These are phyloP conservation scores for Triangularia setosa DNA, from an alignment of 2,329 filamentous ascomycete species.

Conservation along the genomic window DNA sequence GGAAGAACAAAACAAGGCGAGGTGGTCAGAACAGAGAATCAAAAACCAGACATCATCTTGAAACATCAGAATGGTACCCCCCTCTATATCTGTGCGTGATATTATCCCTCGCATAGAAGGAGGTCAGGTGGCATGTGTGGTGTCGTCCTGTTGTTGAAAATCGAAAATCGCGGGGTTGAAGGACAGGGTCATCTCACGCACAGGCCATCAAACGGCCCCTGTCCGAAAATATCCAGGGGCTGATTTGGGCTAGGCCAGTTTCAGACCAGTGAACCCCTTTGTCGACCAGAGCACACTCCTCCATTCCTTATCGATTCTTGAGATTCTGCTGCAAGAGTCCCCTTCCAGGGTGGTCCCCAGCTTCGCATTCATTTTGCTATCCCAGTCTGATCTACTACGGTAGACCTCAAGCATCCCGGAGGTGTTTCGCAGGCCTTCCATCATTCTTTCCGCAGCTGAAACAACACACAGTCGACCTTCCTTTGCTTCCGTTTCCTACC, in stretches of 20 bases:
- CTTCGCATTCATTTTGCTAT: slow-evolving; percentile 11
- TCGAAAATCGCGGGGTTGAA: background rate
- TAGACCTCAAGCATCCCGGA: slow-evolving; percentile 11
- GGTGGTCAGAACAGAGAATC: background rate
- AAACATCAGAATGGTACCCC: background rate
- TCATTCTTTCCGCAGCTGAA: slow-evolving; percentile 9
- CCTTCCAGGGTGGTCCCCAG: slow-evolving; percentile 13
- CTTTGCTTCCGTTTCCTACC: background rate
- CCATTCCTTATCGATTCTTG: slow-evolving; percentile 24
- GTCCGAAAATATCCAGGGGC: slow-evolving; percentile 11
- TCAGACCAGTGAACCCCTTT: slow-evolving; percentile 24
- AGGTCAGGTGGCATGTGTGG: background rate
- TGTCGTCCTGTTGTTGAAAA: background rate
- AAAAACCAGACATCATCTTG: background rate
- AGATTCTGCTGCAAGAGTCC: slow-evolving; percentile 10
- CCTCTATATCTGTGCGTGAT: background rate
- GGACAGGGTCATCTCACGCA: background rate
- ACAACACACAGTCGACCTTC: background rate
- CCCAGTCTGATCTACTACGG: background rate
- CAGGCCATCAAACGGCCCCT: slow-evolving; percentile 7
- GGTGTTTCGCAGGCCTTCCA: slow-evolving; percentile 13
- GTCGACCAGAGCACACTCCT: slow-evolving; percentile 6
- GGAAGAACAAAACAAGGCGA: background rate
- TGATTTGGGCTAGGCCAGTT: slow-evolving; percentile 26
- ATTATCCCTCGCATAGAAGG: background rate